A percentile compares a stretch with the other conserved stretches of the same genome.
Conservation (phyloP, 306 rosid species). For the Senna siamea region DNA sequence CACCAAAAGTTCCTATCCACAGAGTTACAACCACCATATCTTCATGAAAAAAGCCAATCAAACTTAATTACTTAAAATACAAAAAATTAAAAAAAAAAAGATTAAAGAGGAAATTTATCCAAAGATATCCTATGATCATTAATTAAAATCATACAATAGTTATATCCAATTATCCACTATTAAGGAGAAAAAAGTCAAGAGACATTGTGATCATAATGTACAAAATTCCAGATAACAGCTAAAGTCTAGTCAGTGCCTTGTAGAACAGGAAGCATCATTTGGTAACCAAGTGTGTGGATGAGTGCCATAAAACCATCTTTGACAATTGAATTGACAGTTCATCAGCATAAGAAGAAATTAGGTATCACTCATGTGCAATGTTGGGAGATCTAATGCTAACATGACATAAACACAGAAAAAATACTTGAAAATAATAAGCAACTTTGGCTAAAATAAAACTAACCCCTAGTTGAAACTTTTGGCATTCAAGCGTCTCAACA, state of each 20-base stretch:
- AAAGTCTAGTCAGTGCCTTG: constrained; percentile 14
- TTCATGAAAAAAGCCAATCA: constrained; percentile 6
- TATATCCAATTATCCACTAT: not conserved
- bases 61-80: constrained; percentile 8
- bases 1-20: no score
- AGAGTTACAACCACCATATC: not conserved
- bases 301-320: constrained; percentile 14
- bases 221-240: constrained; percentile 2
- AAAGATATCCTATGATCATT: constrained; percentile 23
- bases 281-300: not conserved
- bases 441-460: constrained; percentile 45
- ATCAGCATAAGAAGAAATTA: constrained; percentile 9
- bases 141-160: constrained; percentile 4
- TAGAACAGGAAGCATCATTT: not conserved
- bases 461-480: constrained; percentile 68
- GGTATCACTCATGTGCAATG: constrained; percentile 14
- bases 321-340: not conserved
- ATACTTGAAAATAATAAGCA: constrained; percentile 10
- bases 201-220: not conserved
- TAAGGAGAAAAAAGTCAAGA: not conserved
- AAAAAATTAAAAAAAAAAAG: not conserved
- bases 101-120: not conserved
- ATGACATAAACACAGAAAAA: not conserved
- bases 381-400: not conserved
- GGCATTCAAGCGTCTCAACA: constrained; percentile 58